These are phyloP conservation scores for Polysphondylium violaceum DNA, from an alignment of 78 protist genomes.

Conservation along the genomic window DNA sequence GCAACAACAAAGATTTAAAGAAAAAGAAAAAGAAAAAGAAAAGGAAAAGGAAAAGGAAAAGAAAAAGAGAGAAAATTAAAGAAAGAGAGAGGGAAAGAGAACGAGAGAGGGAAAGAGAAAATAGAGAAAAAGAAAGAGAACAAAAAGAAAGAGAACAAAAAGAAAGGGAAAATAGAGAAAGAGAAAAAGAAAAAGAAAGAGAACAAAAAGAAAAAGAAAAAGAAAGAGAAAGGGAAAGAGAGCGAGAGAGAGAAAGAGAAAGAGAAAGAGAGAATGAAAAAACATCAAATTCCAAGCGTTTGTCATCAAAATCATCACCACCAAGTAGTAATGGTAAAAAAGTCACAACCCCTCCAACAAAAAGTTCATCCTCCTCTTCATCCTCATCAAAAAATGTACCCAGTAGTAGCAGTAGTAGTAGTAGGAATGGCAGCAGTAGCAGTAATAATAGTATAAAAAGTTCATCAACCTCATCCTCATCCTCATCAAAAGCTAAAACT, in stretches of 20 bases:
- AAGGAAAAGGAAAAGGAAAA: too few relatives aligned
- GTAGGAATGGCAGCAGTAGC: not conserved
- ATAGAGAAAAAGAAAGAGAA: not conserved
- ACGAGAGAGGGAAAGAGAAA: too few relatives aligned
- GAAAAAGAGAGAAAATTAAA: not conserved
- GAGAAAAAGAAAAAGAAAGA: not conserved
- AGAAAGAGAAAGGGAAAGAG: too few relatives aligned
- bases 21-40: too few relatives aligned
- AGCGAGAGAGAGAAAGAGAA: too few relatives aligned
- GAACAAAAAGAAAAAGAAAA: not conserved
- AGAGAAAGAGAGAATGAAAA: too few relatives aligned
- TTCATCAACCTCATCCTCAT: conserved; percentile 21
- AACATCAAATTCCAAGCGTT: too few relatives aligned
- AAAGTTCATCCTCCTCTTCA: not conserved
- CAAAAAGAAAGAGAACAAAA: too few relatives aligned
- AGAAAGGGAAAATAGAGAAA: not conserved
- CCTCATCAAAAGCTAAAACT: conserved; percentile 2
- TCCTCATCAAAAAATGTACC: conserved; percentile 3
- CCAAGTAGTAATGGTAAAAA: too few relatives aligned
- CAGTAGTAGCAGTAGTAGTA: not conserved
- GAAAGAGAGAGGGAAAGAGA: not conserved
- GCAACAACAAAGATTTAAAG: too few relatives aligned
- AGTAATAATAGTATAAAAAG: not conserved
- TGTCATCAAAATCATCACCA: too few relatives aligned
- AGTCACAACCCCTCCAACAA: not conserved